These are phyloP conservation scores for Sugiyamaella grinbergsii DNA, from an alignment of 1,139 yeast species.

Conservation along the genomic window DNA sequence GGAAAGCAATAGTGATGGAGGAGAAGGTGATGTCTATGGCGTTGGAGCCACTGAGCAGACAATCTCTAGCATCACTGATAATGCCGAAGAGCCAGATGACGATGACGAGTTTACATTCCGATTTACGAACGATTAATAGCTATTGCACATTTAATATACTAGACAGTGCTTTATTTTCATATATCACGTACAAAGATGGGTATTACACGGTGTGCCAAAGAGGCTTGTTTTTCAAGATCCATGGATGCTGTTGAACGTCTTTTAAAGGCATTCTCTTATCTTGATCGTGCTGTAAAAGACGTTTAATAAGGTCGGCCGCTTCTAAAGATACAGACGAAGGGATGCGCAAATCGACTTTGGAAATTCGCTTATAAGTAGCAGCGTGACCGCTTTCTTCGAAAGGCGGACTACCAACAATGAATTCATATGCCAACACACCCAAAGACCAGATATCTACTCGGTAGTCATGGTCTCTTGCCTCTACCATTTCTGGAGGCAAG, in stretches of 20 bases:
- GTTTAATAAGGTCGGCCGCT: conserved; percentile 72
- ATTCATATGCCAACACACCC: conserved; percentile 84
- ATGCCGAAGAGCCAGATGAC: conserved; percentile 25
- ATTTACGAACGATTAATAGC: conserved; percentile 16
- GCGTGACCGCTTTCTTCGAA: conserved; percentile 79
- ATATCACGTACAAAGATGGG: neutral
- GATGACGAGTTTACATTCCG: conserved; percentile 26
- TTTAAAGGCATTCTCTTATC: conserved; percentile 60
- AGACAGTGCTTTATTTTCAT: neutral
- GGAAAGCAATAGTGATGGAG: conserved; percentile 17
- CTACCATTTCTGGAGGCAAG: conserved; percentile 94
- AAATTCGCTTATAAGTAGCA: conserved; percentile 77
- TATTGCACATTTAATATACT: neutral
- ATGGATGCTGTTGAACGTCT: conserved; percentile 73
- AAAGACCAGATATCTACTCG: conserved; percentile 91
- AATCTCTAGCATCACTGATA: neutral
- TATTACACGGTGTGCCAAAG: conserved; percentile 45
- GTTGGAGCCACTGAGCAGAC: neutral
- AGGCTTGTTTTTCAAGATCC: conserved; percentile 70
- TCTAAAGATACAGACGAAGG: conserved; percentile 71
- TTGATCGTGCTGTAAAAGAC: conserved; percentile 67
- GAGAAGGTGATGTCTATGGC: conserved; percentile 5
- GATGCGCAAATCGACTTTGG: conserved; percentile 69
- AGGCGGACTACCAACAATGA: conserved; percentile 84
- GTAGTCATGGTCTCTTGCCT: conserved; percentile 74